phyloP scores from a whole-genome alignment of 805 yeast species.

The Candida sithepensis region DNA sequence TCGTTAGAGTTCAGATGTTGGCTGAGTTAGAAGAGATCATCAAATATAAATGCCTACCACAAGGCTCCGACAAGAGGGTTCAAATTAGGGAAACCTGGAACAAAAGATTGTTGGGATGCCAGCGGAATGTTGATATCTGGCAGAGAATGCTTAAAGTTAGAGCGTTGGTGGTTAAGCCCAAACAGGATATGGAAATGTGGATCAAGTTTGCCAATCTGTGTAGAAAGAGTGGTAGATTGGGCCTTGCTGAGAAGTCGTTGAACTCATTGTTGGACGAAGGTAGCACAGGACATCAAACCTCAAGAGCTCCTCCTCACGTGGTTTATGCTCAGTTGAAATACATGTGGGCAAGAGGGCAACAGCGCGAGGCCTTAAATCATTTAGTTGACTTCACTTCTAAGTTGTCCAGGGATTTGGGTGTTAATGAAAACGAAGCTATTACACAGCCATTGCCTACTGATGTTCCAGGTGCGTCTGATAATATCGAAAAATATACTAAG shows the following conservation, averaged over 20 bases:
- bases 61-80: constrained; percentile 72
- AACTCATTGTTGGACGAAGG: constrained; percentile 75
- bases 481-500: constrained; percentile 77
- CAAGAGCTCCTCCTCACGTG: constrained; percentile 92
- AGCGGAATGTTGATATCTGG: constrained; percentile 98
- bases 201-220: constrained; percentile 95
- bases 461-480: constrained; percentile 67
- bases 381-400: constrained; percentile 87
- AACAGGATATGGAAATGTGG: constrained; percentile 97
- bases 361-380: constrained; percentile 79
- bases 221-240: constrained; percentile 88
- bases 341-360: constrained; percentile 94
- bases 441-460: constrained; percentile 79
- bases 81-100: constrained; percentile 92
- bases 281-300: constrained; percentile 32
- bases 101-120: constrained; percentile 87
- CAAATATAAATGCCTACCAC: constrained; percentile 79
- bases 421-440: constrained; percentile 82
- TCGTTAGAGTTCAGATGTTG: constrained; percentile 94
- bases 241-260: constrained; percentile 88
- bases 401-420: constrained; percentile 83
- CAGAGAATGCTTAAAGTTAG: constrained; percentile 91
- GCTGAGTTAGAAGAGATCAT: constrained; percentile 96
- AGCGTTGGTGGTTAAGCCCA: constrained; percentile 89
- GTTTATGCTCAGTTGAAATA: constrained; percentile 95